A percentile compares a stretch with the other conserved stretches of the same genome.
These are phyloP conservation scores for Dryas drummondii DNA, from an alignment of 306 rosid species.

Conservation along the genomic window DNA sequence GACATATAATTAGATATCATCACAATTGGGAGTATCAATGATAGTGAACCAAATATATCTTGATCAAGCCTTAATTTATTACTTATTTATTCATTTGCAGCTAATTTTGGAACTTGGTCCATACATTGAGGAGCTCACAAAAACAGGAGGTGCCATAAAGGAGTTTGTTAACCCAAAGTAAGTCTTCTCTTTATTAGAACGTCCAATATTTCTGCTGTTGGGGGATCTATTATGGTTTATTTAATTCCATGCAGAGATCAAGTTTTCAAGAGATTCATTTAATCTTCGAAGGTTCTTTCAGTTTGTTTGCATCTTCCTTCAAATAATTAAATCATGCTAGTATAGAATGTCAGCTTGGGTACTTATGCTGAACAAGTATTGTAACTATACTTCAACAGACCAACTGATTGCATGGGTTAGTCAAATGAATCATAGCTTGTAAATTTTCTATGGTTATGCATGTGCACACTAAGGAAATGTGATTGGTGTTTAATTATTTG, in stretches of 20 bases:
- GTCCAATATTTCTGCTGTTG: background rate
- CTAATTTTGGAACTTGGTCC: slow-evolving; percentile 89
- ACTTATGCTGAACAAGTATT: background rate
- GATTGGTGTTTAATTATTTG: background rate
- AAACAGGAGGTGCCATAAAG: slow-evolving; percentile 78
- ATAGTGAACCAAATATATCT: background rate
- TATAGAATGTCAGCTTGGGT: background rate
- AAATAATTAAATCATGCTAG: background rate
- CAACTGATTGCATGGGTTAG: background rate
- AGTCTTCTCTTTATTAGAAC: slow-evolving; percentile 27
- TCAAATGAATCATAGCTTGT: background rate
- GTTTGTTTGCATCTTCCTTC: background rate
- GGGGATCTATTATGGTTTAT: background rate
- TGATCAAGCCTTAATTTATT: slow-evolving; percentile 11
- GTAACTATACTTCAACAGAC: background rate
- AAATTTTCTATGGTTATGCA: background rate
- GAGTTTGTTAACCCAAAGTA: slow-evolving; percentile 99
- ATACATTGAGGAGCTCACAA: slow-evolving; percentile 85
- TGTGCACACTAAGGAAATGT: background rate
- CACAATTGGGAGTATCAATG: background rate
- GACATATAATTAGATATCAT: background rate
- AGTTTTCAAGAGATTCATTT: background rate
- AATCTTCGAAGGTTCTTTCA: background rate
- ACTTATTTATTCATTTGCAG: slow-evolving; percentile 39
- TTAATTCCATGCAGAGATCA: background rate